phyloP scores from a whole-genome alignment of 352 stramenopile genomes.

The Halophytophthora batemanensis region DNA sequence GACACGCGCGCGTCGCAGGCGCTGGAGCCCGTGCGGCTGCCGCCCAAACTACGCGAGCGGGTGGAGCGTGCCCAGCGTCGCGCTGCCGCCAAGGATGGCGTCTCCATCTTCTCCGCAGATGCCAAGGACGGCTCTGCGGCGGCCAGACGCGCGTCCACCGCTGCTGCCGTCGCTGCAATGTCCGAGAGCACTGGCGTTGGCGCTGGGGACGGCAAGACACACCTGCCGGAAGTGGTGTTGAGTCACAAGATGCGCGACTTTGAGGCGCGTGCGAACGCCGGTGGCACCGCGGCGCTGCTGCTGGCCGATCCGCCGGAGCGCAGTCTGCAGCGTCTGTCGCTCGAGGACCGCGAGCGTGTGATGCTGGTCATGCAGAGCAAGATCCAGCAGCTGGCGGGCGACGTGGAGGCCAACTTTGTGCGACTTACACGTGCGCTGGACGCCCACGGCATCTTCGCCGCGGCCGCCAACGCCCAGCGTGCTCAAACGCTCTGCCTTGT shows the following conservation, averaged over 20 bases:
- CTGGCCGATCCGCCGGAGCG: constrained; percentile 51
- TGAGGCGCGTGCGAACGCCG: constrained; percentile 55
- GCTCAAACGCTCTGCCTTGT: constrained; percentile 70
- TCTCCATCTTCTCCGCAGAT: constrained; percentile 57
- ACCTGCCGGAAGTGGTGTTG: constrained; percentile 68
- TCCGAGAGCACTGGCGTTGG: neutral
- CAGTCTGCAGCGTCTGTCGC: constrained; percentile 43
- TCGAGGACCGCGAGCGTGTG: constrained; percentile 74
- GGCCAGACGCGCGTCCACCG: constrained; percentile 8
- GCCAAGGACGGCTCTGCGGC: constrained; percentile 13
- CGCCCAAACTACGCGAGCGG: constrained; percentile 56
- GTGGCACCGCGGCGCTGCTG: constrained; percentile 32
- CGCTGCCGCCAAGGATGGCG: constrained; percentile 65
- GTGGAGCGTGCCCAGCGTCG: constrained; percentile 61
- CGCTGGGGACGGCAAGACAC: constrained; percentile 29
- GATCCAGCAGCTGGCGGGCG: constrained; percentile 52
- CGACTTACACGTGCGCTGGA: constrained; percentile 51
- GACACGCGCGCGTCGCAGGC: constrained; percentile 59
- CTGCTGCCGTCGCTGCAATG: constrained; percentile 10
- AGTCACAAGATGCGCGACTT: constrained; percentile 81
- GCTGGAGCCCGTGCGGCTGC: constrained; percentile 56
- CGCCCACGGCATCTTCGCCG: constrained; percentile 64
- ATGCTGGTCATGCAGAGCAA: constrained; percentile 70
- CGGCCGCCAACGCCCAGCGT: constrained; percentile 50
- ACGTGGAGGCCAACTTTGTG: constrained; percentile 57